These are phyloP conservation scores for Epichloe baconii DNA, from an alignment of 2,329 filamentous ascomycete genomes.

Conservation along the genomic window DNA sequence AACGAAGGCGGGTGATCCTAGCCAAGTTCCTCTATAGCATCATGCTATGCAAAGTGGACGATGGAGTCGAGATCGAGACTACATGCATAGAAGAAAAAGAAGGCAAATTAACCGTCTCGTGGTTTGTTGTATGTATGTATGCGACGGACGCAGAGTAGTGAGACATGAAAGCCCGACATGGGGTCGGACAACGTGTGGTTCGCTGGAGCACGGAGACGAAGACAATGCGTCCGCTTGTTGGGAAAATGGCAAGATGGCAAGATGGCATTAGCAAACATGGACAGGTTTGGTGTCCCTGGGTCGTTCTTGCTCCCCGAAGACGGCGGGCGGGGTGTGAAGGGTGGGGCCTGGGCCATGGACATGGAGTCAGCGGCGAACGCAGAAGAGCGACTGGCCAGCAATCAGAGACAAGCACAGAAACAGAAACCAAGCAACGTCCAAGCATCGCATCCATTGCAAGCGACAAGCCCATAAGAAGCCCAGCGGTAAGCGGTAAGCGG, in stretches of 20 bases:
- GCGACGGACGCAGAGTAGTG: slow-evolving; percentile 8
- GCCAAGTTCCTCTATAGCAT: neutral
- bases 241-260: too few species aligned
- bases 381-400: slow-evolving; percentile 3
- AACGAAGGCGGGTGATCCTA: neutral
- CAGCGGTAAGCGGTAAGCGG: too few species aligned
- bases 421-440: neutral
- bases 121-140: neutral
- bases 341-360: neutral
- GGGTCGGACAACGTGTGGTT: slow-evolving; percentile 3
- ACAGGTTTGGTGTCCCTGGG: neutral
- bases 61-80: neutral
- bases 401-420: slow-evolving; percentile 1
- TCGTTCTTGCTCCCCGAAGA: neutral
- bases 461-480: too few species aligned
- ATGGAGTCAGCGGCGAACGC: neutral
- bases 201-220: neutral
- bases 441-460: too few species aligned
- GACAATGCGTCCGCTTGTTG: neutral
- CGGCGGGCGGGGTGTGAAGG: neutral
- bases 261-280: too few species aligned
- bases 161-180: slow-evolving; percentile 7
- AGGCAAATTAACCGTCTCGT: slow-evolving; percentile 1
- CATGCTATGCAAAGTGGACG: neutral
- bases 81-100: neutral